A percentile compares a stretch with the other conserved stretches of the same genome.
phyloP scores from a whole-genome alignment of 345 rosid species.

The Camelina sativa region DNA sequence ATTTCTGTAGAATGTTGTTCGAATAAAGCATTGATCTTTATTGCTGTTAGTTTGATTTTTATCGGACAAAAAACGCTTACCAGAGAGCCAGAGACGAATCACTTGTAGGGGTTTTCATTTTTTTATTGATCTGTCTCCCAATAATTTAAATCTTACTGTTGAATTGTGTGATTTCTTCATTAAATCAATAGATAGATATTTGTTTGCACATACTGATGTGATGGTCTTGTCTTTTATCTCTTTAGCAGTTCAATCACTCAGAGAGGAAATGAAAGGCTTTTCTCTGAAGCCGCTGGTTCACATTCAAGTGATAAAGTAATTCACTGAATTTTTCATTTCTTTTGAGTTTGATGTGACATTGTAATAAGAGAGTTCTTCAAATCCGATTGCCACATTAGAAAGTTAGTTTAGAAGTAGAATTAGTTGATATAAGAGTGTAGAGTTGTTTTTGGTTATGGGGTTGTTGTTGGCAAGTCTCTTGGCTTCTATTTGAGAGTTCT shows the following conservation, averaged over 20 bases:
- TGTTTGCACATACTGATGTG: neutral
- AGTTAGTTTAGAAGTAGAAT: neutral
- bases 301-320: constrained; percentile 36
- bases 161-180: constrained; percentile 10
- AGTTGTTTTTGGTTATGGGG: neutral
- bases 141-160: neutral
- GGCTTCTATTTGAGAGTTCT: neutral
- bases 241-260: constrained; percentile 35
- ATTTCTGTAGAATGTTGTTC: neutral
- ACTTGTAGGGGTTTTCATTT: constrained; percentile 8
- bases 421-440: neutral
- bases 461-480: neutral
- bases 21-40: constrained; percentile 27
- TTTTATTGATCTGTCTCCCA: neutral
- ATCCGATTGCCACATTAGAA: neutral
- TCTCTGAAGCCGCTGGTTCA: constrained; percentile 34
- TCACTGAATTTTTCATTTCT: neutral
- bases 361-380: neutral
- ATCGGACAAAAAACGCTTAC: neutral
- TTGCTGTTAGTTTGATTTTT: neutral
- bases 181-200: neutral
- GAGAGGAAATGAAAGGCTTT: constrained; percentile 40
- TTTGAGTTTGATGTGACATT: neutral
- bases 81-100: constrained; percentile 4
- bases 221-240: constrained; percentile 14